Base-by-base conservation (phyloP, 495 filamentous ascomycete species). In the Neurospora sp. region DNA sequence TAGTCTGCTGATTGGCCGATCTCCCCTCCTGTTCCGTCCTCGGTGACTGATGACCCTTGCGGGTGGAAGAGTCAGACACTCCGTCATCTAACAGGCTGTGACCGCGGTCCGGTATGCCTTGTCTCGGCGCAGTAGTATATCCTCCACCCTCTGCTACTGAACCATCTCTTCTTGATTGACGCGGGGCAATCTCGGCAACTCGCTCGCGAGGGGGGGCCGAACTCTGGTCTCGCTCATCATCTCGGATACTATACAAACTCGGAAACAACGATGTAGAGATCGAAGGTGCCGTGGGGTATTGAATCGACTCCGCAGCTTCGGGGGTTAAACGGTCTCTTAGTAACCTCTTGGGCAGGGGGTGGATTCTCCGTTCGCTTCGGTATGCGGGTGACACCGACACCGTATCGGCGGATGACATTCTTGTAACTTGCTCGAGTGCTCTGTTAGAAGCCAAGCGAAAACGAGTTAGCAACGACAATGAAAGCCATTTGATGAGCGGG, bases 261-360 rank as follows among this genome's bases (percentile, higher is more conserved):
- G 89, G 90, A 81, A 97, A 97, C 31, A 93, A 79, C 16, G 94
- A 89, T 40, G 89, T 86, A 4, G 88, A 86, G 16, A 86, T 87
- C 48, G 88, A 86, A 5, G 91, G 91, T 4, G 88, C 85, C 1
- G 92, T 89, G 1, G 94, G 93, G 77, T 92, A 98, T 70, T 90
- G 85, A 75, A 97, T 95, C 18, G 90, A 89, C 44, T 92, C 90
- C 70, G 92, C 94, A 73, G 93, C 89, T 76, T 96, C 93, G 73
- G 90, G 89, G 18, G 94, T 92, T 35, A 99, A 85, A 45, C 93
- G 90, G 74, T 94, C 93, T 69, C 94, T 91, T 22, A 98, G 85
- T 72, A 91, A 90, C 73, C 93, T 89, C 83, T 92, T 96, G 40
- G 96, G 96, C 71, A 99, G 86, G 69, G 96, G 96, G 48, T 94